phyloP scores from a whole-genome alignment of 73 alveolate genomes.

The Paramecium pentaurelia region DNA sequence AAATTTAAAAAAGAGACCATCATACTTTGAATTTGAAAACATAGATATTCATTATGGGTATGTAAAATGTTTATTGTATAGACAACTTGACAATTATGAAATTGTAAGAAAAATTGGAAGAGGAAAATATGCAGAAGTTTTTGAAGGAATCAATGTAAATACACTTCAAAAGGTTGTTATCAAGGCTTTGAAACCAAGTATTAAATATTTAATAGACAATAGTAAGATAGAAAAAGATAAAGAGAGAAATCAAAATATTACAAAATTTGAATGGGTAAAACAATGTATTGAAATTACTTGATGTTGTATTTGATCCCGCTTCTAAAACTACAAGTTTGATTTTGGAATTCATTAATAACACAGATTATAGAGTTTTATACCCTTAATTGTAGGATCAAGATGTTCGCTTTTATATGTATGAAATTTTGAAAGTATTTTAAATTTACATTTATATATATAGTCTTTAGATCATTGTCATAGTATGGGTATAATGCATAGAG shows the following conservation, averaged over 20 bases:
- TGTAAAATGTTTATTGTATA: background rate
- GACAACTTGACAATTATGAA: slow-evolving; percentile 74
- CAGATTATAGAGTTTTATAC: slow-evolving; percentile 86
- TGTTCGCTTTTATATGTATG: slow-evolving; percentile 88
- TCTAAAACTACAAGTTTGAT: slow-evolving; percentile 90
- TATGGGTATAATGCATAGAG: slow-evolving; percentile 86
- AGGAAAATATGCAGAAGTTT: slow-evolving; percentile 88
- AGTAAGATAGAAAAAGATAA: slow-evolving; percentile 76
- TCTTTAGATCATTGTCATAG: slow-evolving; percentile 87
- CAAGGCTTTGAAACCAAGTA: slow-evolving; percentile 82
- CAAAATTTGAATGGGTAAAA: slow-evolving; percentile 94
- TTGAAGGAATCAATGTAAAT: slow-evolving; percentile 81
- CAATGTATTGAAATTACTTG: slow-evolving; percentile 90
- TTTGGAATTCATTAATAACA: slow-evolving; percentile 91
- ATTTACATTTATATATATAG: background rate
- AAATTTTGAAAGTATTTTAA: slow-evolving; percentile 80
- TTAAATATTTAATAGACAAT: background rate
- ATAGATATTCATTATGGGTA: slow-evolving; percentile 59
- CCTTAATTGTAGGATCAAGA: slow-evolving; percentile 91
- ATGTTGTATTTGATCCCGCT: slow-evolving; percentile 95
- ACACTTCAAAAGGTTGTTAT: slow-evolving; percentile 75
- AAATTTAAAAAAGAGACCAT: slow-evolving; percentile 56
- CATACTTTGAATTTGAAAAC: slow-evolving; percentile 55
- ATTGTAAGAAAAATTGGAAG: slow-evolving; percentile 83
- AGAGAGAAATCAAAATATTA: slow-evolving; percentile 90